phyloP scores from a whole-genome alignment of 345 rosid species.

The Melastoma malabathricum region DNA sequence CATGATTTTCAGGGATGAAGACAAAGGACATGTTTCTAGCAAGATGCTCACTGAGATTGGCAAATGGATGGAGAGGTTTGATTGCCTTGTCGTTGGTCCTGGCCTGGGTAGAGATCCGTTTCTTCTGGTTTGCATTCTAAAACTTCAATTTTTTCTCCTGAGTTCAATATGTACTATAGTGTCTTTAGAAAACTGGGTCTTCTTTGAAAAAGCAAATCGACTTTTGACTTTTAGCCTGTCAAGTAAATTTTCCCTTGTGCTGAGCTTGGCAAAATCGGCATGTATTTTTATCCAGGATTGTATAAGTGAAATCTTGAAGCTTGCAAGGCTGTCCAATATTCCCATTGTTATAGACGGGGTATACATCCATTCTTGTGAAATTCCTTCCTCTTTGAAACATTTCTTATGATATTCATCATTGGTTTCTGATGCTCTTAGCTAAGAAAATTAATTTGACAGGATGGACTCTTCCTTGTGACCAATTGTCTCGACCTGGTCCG shows the following conservation, averaged over 20 bases:
- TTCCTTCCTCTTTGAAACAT: background rate
- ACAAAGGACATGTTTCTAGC: slow-evolving; percentile 20
- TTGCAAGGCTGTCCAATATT: slow-evolving; percentile 53
- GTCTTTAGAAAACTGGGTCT: no score
- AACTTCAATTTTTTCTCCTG: background rate
- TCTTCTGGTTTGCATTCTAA: slow-evolving; percentile 41
- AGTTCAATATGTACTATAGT: background rate
- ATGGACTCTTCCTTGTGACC: slow-evolving; percentile 85
- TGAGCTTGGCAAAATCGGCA: no score
- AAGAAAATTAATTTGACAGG: slow-evolving; percentile 26
- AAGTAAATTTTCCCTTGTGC: no score
- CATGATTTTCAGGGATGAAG: slow-evolving; percentile 34
- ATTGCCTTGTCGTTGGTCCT: slow-evolving; percentile 91
- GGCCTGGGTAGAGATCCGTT: slow-evolving; percentile 96
- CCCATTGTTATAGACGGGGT: slow-evolving; percentile 90
- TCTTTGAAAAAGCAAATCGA: no score
- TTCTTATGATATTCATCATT: slow-evolving; percentile 1
- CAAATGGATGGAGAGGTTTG: slow-evolving; percentile 94
- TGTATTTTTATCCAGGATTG: slow-evolving; percentile 40
- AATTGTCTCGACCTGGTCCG: slow-evolving; percentile 54
- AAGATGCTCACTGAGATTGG: slow-evolving; percentile 67
- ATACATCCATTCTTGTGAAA: slow-evolving; percentile 9
- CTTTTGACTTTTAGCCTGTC: no score
- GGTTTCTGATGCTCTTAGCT: slow-evolving; percentile 1
- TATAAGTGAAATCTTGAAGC: slow-evolving; percentile 55